These are phyloP conservation scores for Primulina tabacum DNA, from an alignment of 257 asterid species.

Conservation along the genomic window DNA sequence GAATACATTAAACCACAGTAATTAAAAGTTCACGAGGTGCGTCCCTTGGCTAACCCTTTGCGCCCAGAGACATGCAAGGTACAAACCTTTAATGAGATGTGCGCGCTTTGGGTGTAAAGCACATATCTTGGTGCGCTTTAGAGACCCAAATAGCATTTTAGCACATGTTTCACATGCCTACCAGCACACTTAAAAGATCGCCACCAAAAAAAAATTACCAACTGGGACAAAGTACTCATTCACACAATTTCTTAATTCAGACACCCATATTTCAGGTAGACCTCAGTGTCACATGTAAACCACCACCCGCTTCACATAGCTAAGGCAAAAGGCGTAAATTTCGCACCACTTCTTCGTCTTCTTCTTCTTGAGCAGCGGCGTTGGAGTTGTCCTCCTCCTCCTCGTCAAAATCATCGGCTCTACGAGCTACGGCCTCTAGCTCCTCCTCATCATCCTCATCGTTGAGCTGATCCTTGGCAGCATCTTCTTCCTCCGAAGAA, in stretches of 20 bases:
- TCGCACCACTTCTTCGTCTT: conserved; percentile 63
- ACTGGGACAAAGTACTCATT: background rate
- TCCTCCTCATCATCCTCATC: conserved; percentile 94
- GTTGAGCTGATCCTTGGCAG: conserved; percentile 49
- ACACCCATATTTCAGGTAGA: background rate
- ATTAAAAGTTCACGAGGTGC: background rate
- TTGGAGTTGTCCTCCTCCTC: conserved; percentile 43
- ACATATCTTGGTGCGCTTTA: background rate
- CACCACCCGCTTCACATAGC: background rate
- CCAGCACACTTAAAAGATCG: background rate
- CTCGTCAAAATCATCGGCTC: conserved; percentile 71
- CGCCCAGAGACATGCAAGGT: background rate
- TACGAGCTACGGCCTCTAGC: conserved; percentile 87
- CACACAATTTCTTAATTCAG: background rate
- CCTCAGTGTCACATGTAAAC: background rate
- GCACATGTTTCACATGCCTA: background rate
- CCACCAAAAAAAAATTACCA: too few species aligned
- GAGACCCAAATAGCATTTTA: background rate
- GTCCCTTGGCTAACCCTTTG: background rate
- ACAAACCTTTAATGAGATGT: background rate
- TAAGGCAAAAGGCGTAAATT: background rate
- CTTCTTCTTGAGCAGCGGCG: conserved; percentile 40
- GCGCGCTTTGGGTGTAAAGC: background rate
- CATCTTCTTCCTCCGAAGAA: conserved; percentile 63
- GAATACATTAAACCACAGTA: background rate